phyloP scores from a whole-genome alignment of 2,329 filamentous ascomycete genomes.

The Microdochium trichocladiopsis region DNA sequence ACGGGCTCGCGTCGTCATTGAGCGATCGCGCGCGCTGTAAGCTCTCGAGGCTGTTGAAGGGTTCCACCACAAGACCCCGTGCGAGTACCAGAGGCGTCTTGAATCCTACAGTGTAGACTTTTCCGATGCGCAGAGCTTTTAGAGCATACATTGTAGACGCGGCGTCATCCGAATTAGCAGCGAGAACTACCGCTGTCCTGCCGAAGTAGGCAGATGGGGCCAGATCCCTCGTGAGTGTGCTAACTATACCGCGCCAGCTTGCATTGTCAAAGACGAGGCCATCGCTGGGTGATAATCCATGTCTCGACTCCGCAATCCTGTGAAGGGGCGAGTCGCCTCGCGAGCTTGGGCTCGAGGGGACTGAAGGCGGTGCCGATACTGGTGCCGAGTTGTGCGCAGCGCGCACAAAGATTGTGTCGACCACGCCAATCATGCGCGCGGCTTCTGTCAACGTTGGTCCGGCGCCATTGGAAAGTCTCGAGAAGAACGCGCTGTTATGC shows the following conservation, averaged over 20 bases:
- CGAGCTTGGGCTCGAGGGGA: constrained; percentile 39
- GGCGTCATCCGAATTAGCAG: constrained; percentile 66
- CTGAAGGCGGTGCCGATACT: constrained; percentile 36
- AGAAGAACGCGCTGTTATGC: constrained; percentile 44
- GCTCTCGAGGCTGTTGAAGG: constrained; percentile 68
- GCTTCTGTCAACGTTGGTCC: constrained; percentile 64
- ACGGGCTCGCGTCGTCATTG: constrained; percentile 53
- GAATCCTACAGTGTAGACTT: constrained; percentile 82
- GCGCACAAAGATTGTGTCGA: constrained; percentile 72
- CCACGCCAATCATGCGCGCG: constrained; percentile 68
- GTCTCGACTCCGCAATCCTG: constrained; percentile 3
- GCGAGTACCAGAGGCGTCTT: constrained; percentile 56
- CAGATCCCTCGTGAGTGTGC: constrained; percentile 73
- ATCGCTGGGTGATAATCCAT: constrained; percentile 37
- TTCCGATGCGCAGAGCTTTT: constrained; percentile 65
- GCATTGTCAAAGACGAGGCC: constrained; percentile 73
- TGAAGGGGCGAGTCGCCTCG: constrained; percentile 13
- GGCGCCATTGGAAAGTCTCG: constrained; percentile 38
- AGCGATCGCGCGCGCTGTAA: constrained; percentile 44
- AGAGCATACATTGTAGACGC: constrained; percentile 74
- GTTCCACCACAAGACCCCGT: constrained; percentile 64
- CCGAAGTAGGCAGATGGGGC: constrained; percentile 75
- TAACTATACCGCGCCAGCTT: constrained; percentile 78
- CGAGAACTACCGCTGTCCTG: constrained; percentile 68
- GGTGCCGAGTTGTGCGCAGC: constrained; percentile 34